Percentiles rank a stretch among this genome's conserved stretches.
Evolutionary conservation across 2,329 filamentous ascomycete genomes (phyloP).

Genomic region (Ascosphaera acerosa): DNA sequence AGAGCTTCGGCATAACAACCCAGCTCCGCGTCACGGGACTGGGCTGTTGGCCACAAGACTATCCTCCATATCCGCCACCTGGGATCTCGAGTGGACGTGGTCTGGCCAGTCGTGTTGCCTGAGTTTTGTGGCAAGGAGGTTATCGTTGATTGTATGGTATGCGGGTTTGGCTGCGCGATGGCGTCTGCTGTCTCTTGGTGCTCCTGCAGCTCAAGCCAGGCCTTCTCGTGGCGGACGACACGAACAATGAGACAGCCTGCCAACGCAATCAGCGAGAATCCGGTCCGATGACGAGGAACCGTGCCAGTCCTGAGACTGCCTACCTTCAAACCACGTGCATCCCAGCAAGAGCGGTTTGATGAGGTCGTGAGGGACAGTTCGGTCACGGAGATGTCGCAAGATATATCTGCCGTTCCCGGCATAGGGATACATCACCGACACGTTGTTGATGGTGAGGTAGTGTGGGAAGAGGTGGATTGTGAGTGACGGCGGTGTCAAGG

Average conservation of each 20-base stretch:
- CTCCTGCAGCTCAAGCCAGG: no score
- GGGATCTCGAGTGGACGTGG: no score
- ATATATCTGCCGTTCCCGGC: background rate
- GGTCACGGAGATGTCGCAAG: background rate
- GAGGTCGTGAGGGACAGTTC: background rate
- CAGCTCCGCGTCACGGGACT: background rate
- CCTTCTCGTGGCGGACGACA: background rate
- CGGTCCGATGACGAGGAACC: no score
- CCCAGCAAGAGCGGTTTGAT: background rate
- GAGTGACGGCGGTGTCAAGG: background rate
- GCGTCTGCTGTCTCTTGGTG: no score
- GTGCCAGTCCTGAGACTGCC: background rate
- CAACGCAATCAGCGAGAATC: no score
- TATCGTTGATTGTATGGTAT: no score
- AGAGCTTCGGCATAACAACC: no score
- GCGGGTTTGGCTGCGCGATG: no score
- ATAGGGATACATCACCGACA: background rate
- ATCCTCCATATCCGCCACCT: background rate
- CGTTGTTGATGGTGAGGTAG: background rate
- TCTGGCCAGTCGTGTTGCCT: no score
- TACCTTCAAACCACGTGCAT: slow-evolving; percentile 1
- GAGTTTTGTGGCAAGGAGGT: no score
- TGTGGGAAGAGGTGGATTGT: background rate
- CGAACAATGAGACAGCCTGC: background rate
- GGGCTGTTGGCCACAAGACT: background rate